phyloP scores from a whole-genome alignment of 1,139 yeast genomes.

The Protomyces inouyei region DNA sequence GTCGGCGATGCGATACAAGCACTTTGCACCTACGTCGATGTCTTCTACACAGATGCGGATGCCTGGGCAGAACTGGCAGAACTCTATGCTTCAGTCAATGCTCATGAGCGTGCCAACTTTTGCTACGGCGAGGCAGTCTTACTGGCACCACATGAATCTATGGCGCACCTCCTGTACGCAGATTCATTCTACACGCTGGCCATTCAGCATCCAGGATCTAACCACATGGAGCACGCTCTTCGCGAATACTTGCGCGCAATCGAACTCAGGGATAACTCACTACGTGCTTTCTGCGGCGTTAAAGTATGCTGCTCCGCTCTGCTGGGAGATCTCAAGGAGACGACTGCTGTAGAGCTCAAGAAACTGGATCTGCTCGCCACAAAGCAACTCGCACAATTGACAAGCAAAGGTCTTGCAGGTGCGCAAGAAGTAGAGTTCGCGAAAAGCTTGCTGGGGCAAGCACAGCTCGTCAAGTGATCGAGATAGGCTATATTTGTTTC shows the following conservation, averaged over 20 bases:
- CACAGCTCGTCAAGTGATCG: background rate
- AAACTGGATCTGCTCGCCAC: background rate
- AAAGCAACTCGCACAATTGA: background rate
- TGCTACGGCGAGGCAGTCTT: slow-evolving; percentile 63
- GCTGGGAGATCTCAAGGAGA: background rate
- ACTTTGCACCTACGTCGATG: slow-evolving; percentile 49
- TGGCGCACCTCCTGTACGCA: slow-evolving; percentile 61
- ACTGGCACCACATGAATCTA: slow-evolving; percentile 65
- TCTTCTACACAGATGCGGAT: slow-evolving; percentile 65
- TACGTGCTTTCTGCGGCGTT: slow-evolving; percentile 74
- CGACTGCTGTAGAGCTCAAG: background rate
- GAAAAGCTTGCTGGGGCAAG: background rate
- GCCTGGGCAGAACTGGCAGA: slow-evolving; percentile 73
- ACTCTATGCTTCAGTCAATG: slow-evolving; percentile 54
- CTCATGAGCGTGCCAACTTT: slow-evolving; percentile 34
- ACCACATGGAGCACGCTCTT: slow-evolving; percentile 38
- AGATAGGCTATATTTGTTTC: no score
- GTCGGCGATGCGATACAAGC: slow-evolving; percentile 41
- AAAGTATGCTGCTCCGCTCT: slow-evolving; percentile 33
- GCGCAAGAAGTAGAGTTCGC: background rate
- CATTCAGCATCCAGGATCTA: slow-evolving; percentile 1
- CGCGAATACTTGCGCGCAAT: slow-evolving; percentile 64
- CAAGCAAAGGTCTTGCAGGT: background rate
- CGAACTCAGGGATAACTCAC: slow-evolving; percentile 64
- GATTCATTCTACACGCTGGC: slow-evolving; percentile 39